Percentiles rank a stretch among this genome's conserved stretches.
These are phyloP conservation scores for Diospyros kaki DNA, from an alignment of 148 eudicot species.

Conservation along the genomic window DNA sequence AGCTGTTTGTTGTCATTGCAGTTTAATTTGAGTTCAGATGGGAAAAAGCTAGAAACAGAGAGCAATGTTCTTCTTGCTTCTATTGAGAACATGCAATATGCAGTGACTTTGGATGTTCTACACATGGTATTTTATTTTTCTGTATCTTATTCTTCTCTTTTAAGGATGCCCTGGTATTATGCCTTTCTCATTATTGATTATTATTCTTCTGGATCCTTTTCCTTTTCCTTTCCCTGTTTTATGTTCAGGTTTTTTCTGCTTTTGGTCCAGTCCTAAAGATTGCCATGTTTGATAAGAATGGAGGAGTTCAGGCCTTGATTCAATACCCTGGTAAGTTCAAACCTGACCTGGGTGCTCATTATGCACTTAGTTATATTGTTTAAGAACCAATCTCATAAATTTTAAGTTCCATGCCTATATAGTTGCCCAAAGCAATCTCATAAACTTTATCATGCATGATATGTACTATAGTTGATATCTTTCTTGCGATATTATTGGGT, in stretches of 20 bases:
- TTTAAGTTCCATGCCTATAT: background rate
- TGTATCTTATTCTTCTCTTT: no score
- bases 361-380: background rate
- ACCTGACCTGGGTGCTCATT: background rate
- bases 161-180: no score
- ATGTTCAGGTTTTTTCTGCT: conserved; percentile 76
- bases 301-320: conserved; percentile 93
- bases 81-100: conserved; percentile 94
- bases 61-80: conserved; percentile 97
- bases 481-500: background rate
- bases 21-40: conserved; percentile 71
- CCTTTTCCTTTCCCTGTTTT: background rate
- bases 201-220: background rate
- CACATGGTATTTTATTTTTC: conserved; percentile 54
- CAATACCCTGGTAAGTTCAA: conserved; percentile 78
- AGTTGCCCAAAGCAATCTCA: background rate
- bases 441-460: background rate
- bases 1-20: conserved; percentile 23
- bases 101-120: conserved; percentile 86
- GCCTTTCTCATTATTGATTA: background rate
- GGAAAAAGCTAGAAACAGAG: conserved; percentile 83
- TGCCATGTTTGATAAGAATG: conserved; percentile 98
- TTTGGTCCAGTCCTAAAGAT: conserved; percentile 94
- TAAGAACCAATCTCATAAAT: background rate
- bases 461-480: background rate